These are phyloP conservation scores for Trichodelitschia bisporula DNA, from an alignment of 495 filamentous ascomycete species.

Conservation along the genomic window DNA sequence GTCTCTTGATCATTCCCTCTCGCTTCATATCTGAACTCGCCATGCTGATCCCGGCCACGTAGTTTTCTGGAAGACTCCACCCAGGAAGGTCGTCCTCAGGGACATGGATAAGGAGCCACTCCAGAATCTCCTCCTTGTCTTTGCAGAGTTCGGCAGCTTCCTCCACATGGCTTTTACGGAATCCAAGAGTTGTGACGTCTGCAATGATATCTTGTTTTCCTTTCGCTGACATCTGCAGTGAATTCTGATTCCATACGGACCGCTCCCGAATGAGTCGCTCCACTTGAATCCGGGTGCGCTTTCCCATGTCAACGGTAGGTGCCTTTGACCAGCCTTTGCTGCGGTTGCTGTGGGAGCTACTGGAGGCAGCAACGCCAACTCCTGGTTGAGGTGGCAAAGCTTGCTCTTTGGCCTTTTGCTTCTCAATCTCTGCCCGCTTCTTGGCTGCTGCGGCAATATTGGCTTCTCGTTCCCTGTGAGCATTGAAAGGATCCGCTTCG, in stretches of 20 bases:
- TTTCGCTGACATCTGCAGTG: conserved; percentile 30
- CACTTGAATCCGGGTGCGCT: conserved; percentile 44
- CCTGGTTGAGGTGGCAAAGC: conserved; percentile 5
- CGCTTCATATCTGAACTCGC: conserved; percentile 51
- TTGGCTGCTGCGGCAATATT: conserved; percentile 45
- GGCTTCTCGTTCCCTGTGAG: conserved; percentile 52
- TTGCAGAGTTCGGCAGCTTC: conserved; percentile 74
- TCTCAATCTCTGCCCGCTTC: conserved; percentile 24
- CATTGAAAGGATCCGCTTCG: conserved; percentile 78
- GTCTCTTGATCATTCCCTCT: conserved; percentile 58
- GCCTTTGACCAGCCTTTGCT: conserved; percentile 60
- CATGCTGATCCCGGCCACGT: conserved; percentile 67
- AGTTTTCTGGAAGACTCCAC: conserved; percentile 78
- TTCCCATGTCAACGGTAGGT: conserved; percentile 83
- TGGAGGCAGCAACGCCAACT: neutral
- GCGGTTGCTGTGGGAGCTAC: conserved; percentile 1
- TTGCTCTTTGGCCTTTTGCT: conserved; percentile 11
- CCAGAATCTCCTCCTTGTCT: conserved; percentile 74
- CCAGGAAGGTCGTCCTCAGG: conserved; percentile 83
- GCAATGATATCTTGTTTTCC: conserved; percentile 35
- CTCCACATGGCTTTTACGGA: conserved; percentile 65
- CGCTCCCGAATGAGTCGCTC: conserved; percentile 54
- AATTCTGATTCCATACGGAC: conserved; percentile 67
- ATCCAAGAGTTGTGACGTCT: conserved; percentile 55
- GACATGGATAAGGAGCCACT: conserved; percentile 87